phyloP scores from a whole-genome alignment of 257 asterid genomes.

The Primulina huaijiensis region DNA sequence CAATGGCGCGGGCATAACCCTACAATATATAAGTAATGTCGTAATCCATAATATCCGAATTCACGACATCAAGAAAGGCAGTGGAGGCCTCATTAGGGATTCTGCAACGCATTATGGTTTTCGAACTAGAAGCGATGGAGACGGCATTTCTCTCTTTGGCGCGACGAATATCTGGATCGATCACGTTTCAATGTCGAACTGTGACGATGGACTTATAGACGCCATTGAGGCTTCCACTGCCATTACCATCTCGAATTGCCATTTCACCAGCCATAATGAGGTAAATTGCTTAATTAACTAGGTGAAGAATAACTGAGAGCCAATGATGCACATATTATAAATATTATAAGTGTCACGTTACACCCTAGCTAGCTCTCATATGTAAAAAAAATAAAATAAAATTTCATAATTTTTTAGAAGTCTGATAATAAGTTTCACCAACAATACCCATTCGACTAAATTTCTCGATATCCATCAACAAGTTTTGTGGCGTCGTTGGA shows the following conservation, averaged over 20 bases:
- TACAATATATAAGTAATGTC: constrained; percentile 45
- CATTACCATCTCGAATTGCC: constrained; percentile 64
- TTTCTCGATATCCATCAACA: too few relatives aligned
- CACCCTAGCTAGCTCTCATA: too few relatives aligned
- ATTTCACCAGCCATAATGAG: constrained; percentile 49
- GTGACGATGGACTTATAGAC: constrained; percentile 59
- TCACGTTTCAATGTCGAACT: constrained; percentile 51
- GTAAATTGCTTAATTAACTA: constrained; percentile 2
- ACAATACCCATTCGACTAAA: constrained; percentile 13
- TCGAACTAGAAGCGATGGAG: constrained; percentile 48
- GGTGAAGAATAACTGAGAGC: too few relatives aligned
- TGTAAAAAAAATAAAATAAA: too few relatives aligned
- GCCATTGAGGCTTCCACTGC: constrained; percentile 54
- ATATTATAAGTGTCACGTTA: too few relatives aligned
- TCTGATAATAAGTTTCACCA: too few relatives aligned
- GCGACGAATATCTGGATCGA: constrained; percentile 56
- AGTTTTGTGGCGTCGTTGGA: background rate
- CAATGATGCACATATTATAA: too few relatives aligned
- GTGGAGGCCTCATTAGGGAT: constrained; percentile 57
- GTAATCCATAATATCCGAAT: constrained; percentile 46
- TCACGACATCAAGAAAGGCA: constrained; percentile 37
- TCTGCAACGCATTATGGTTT: constrained; percentile 38
- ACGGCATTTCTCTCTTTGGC: constrained; percentile 51
- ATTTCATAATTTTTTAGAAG: too few relatives aligned
- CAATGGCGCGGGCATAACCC: constrained; percentile 48